Evolutionary conservation across 176 grass and related monocot genomes (phyloP).

Genomic region (Musa schizocarpa): DNA sequence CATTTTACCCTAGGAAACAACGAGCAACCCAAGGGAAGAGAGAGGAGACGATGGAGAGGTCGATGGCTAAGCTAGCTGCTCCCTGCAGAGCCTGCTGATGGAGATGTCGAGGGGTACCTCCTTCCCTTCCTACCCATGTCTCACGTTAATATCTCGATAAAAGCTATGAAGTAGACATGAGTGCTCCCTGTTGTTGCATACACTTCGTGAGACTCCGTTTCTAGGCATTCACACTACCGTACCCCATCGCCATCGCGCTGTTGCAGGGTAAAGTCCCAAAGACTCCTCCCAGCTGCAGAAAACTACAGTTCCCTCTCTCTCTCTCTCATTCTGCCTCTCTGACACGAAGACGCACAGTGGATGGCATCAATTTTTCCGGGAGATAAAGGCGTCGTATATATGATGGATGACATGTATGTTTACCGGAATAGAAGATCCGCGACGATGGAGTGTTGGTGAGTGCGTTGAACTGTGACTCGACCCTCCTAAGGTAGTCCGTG

Average conservation of each 20-base stretch:
- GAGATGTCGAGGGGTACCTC: too few species aligned
- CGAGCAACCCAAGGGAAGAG: too few species aligned
- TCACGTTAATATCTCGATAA: too few species aligned
- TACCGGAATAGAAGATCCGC: slow-evolving; percentile 7
- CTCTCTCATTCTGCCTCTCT: not conserved
- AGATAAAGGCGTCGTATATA: not conserved
- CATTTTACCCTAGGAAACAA: too few species aligned
- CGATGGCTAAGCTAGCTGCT: too few species aligned
- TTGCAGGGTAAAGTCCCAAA: slow-evolving; percentile 1
- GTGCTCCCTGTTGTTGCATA: too few species aligned
- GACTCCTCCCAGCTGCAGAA: too few species aligned
- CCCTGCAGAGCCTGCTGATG: too few species aligned
- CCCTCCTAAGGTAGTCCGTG: slow-evolving; percentile 53
- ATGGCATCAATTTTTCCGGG: slow-evolving; percentile 2
- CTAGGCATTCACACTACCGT: not conserved
- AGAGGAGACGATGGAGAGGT: too few species aligned
- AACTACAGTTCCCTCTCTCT: not conserved
- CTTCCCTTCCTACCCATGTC: too few species aligned
- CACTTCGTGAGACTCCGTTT: not conserved
- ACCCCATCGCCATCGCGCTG: not conserved
- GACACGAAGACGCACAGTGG: slow-evolving; percentile 19
- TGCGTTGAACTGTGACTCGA: slow-evolving; percentile 59
- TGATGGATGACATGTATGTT: slow-evolving; percentile 8
- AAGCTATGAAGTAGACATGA: too few species aligned
- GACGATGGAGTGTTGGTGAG: slow-evolving; percentile 35